Percentiles rank a stretch among this genome's conserved stretches.
phyloP scores from a whole-genome alignment of 2,329 filamentous ascomycete species.

The Alternaria rosae region DNA sequence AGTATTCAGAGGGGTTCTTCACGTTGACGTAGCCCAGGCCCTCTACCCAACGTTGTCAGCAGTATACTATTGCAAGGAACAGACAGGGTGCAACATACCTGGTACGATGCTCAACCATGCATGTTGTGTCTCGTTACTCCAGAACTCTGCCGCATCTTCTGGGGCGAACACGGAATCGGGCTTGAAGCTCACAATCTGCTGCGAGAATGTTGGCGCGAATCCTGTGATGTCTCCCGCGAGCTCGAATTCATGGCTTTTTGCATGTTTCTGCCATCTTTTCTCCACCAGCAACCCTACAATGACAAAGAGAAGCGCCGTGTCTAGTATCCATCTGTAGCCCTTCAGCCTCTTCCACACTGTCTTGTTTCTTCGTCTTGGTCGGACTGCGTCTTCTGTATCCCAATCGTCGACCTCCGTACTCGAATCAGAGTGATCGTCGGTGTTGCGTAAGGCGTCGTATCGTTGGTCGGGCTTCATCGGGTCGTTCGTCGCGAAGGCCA shows the following conservation, averaged over 20 bases:
- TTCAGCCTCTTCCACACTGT: constrained; percentile 24
- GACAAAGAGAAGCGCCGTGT: constrained; percentile 38
- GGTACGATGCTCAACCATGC: constrained; percentile 45
- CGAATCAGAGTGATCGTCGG: constrained; percentile 32
- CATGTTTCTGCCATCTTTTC: constrained; percentile 25
- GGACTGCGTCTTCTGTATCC: constrained; percentile 22
- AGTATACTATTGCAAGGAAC: not conserved
- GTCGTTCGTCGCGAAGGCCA: constrained; percentile 7
- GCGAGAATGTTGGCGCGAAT: constrained; percentile 45
- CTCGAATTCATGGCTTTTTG: constrained; percentile 27
- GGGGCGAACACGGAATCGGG: constrained; percentile 37
- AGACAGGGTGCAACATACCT: constrained; percentile 17
- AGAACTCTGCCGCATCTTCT: constrained; percentile 40
- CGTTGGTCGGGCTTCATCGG: constrained; percentile 29
- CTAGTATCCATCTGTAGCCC: constrained; percentile 35
- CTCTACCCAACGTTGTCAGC: constrained; percentile 22
- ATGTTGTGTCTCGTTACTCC: constrained; percentile 37
- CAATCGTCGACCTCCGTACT: constrained; percentile 41
- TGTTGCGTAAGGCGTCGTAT: constrained; percentile 36
- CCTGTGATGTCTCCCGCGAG: constrained; percentile 42
- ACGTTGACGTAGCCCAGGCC: constrained; percentile 45
- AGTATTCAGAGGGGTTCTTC: constrained; percentile 27
- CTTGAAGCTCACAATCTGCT: constrained; percentile 40
- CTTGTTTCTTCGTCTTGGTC: constrained; percentile 13
- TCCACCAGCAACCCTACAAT: constrained; percentile 40